Conservation (phyloP, 2,329 filamentous ascomycete genomes). For the Venturia nashicola region DNA sequence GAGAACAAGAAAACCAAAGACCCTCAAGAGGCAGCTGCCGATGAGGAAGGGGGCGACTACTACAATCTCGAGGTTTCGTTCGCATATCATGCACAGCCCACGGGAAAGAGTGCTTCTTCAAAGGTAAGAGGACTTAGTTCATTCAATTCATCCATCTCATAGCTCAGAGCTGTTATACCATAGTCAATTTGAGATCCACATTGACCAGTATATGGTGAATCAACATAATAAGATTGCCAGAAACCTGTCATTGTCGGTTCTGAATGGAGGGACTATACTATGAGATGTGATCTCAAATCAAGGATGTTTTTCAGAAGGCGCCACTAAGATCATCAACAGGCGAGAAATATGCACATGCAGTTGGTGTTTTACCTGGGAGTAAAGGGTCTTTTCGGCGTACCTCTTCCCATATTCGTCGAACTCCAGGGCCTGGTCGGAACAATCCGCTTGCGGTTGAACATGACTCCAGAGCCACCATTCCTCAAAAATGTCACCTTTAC, state of each 20-base stretch:
- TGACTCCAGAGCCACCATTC: conserved; percentile 85
- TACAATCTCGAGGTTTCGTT: conserved; percentile 89
- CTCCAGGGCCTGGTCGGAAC: conserved; percentile 85
- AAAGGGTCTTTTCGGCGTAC: conserved; percentile 79
- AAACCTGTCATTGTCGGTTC: background rate
- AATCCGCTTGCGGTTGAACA: conserved; percentile 66
- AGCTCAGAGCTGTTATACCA: too few species aligned
- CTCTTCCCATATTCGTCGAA: conserved; percentile 79
- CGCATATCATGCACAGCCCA: conserved; percentile 80
- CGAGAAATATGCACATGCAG: conserved; percentile 94
- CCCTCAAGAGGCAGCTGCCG: conserved; percentile 72
- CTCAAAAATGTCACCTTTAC: conserved; percentile 87
- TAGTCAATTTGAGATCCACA: background rate
- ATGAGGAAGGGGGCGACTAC: conserved; percentile 81
- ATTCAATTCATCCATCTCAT: too few species aligned
- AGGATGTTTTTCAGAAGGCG: background rate
- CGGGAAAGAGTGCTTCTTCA: conserved; percentile 54
- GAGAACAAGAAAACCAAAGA: conserved; percentile 74
- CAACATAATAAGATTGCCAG: background rate
- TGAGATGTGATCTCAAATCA: background rate
- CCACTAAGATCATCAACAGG: background rate
- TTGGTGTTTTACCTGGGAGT: conserved; percentile 87
- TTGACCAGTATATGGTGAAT: background rate
- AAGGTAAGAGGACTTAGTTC: conserved; percentile 38
- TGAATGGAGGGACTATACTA: background rate